These are phyloP conservation scores for Pythium guiyangense DNA, from an alignment of 352 stramenopile genomes.

Conservation along the genomic window DNA sequence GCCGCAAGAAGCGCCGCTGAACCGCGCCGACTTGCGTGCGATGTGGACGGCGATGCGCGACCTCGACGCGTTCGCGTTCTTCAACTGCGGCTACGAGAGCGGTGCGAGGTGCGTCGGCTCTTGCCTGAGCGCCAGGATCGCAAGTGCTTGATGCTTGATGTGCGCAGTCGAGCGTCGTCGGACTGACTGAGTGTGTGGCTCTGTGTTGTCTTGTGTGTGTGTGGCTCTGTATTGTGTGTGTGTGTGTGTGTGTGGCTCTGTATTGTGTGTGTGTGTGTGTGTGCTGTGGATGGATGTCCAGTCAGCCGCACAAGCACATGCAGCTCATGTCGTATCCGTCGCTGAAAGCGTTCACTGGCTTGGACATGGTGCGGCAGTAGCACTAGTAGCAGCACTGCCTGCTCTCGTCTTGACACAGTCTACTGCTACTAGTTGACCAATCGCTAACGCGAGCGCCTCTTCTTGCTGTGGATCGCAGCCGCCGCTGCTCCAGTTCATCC, in stretches of 20 bases:
- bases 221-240: too few species aligned
- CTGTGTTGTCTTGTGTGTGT: neutral
- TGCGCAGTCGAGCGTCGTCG: neutral
- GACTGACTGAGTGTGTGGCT: too few species aligned
- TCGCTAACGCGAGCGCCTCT: constrained; percentile 1
- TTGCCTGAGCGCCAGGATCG: too few species aligned
- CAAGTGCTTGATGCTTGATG: too few species aligned
- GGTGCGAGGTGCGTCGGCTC: constrained; percentile 47
- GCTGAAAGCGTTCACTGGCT: constrained; percentile 50
- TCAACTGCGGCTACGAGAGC: constrained; percentile 83
- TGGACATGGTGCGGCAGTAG: constrained; percentile 42
- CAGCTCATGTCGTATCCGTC: constrained; percentile 82
- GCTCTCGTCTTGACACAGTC: neutral
- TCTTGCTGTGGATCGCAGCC: constrained; percentile 23
- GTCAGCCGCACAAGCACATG: constrained; percentile 87
- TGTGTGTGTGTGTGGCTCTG: too few species aligned
- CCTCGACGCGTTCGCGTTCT: constrained; percentile 84
- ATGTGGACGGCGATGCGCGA: too few species aligned
- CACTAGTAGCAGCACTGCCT: neutral
- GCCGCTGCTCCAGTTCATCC: constrained; percentile 69
- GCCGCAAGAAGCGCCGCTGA: constrained; percentile 53
- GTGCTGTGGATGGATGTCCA: constrained; percentile 7
- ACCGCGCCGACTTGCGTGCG: too few species aligned
- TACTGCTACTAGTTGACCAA: neutral
- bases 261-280: too few species aligned